These are phyloP conservation scores for Herpetospermum pedunculosum DNA, from an alignment of 306 rosid species.

Conservation along the genomic window DNA sequence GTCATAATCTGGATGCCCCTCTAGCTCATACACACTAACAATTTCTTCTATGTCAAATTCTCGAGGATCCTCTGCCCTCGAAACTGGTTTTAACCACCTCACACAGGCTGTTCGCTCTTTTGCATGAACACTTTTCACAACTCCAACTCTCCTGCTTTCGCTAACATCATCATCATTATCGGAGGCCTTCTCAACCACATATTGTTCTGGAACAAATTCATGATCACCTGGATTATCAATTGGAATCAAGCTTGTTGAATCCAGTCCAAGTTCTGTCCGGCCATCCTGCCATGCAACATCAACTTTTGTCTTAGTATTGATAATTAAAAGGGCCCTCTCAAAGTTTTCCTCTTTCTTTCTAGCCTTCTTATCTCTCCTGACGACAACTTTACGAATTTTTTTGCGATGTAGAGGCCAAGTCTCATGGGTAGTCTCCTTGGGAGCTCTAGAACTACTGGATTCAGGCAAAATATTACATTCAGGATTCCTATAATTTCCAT, in stretches of 20 bases:
- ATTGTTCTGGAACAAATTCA: slow-evolving; percentile 93
- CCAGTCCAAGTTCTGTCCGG: slow-evolving; percentile 30
- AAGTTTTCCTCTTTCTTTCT: slow-evolving; percentile 85
- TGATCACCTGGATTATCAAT: slow-evolving; percentile 91
- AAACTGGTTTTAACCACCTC: slow-evolving; percentile 76
- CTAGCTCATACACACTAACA: slow-evolving; percentile 93
- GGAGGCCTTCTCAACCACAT: slow-evolving; percentile 88
- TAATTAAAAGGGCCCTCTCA: slow-evolving; percentile 78
- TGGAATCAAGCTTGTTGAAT: slow-evolving; percentile 68
- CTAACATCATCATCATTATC: slow-evolving; percentile 51
- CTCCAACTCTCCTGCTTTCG: slow-evolving; percentile 82
- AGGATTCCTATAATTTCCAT: slow-evolving; percentile 33
- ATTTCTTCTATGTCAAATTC: slow-evolving; percentile 84
- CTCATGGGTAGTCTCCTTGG: slow-evolving; percentile 69
- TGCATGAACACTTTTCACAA: slow-evolving; percentile 83
- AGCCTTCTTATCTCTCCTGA: slow-evolving; percentile 78
- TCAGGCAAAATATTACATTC: slow-evolving; percentile 35
- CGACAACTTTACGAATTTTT: slow-evolving; percentile 79
- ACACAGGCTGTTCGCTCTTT: slow-evolving; percentile 91
- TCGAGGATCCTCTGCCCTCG: slow-evolving; percentile 74
- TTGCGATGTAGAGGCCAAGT: slow-evolving; percentile 84
- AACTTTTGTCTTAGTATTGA: slow-evolving; percentile 65
- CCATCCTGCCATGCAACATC: slow-evolving; percentile 99
- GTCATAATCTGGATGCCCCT: slow-evolving; percentile 94
- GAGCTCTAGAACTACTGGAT: slow-evolving; percentile 49